Base-by-base conservation (phyloP, 352 stramenopile genomes). In the Phytopythium cucurbitacearum region DNA sequence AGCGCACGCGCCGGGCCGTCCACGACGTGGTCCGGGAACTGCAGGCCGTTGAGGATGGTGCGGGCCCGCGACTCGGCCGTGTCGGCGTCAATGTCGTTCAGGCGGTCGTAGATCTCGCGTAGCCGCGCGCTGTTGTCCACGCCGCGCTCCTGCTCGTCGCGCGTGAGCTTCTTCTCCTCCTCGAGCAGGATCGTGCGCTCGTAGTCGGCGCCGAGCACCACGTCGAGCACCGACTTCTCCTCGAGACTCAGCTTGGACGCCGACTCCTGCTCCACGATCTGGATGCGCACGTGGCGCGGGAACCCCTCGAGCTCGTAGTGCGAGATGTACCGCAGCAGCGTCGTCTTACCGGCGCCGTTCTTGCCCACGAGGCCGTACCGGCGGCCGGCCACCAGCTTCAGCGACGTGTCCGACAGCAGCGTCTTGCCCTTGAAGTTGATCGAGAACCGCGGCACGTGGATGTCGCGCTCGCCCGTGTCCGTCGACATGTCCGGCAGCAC, bases 251-350 rank as follows among this genome's bases (percentile, higher is more conserved):
- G 69, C 59, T 92, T 93, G n/a, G 76, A 94, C 16, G 80, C 79
- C 33, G 77, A 91, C 63, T 99, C 96, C 69, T 98, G 95, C 62
- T 97, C 85, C 12, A 99, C 96, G 67, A 98, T 83, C 60, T 98
- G 87, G 32, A 98, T 96, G 50, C 95, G 80, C 38, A 98, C 83
- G 79, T 98, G 95, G 21, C 83, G 74, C 7, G 96, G 96, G 73
- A 99, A 98, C 3, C 95, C 95, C 49, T 98, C 93, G 45, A 99
- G 91, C 66, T 98, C 85, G 70, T 98, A 97, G 60, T 94, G 87
- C 35, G 95, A 96, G 63, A 99, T 99, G 57, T 89, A 94, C 47
- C 96, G 89, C 32, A 99, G 67, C 34, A 99, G 68, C 21, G 97
- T 99, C 41, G 96, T 99, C 65, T 99, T 98, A 12, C 92, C 91